Conservation (phyloP, 2,329 filamentous ascomycete species). For the Biscogniauxia marginata region DNA sequence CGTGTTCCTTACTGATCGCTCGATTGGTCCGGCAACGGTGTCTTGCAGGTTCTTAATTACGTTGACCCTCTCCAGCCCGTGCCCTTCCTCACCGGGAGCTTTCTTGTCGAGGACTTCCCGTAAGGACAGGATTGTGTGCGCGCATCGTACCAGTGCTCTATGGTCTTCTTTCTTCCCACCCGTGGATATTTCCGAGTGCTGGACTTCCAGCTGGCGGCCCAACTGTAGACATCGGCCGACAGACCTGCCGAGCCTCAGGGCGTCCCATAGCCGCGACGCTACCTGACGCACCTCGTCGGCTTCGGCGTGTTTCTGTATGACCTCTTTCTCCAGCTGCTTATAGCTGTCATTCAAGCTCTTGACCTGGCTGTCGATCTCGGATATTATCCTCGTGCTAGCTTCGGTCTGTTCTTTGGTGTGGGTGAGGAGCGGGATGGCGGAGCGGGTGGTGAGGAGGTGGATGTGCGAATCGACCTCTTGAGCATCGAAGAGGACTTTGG, state of each 20-base stretch:
- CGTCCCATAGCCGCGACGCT: constrained; percentile 76
- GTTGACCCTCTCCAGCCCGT: constrained; percentile 72
- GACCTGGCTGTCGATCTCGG: constrained; percentile 77
- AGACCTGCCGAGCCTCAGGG: constrained; percentile 71
- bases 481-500: constrained; percentile 90
- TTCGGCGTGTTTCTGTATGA: constrained; percentile 79
- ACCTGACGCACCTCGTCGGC: constrained; percentile 80
- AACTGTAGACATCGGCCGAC: constrained; percentile 78
- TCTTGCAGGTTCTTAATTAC: constrained; percentile 70
- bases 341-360: constrained; percentile 81
- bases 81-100: constrained; percentile 70
- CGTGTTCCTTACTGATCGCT: constrained; percentile 69
- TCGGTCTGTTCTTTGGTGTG: constrained; percentile 74
- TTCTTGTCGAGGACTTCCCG: constrained; percentile 68
- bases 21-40: constrained; percentile 67
- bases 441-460: constrained; percentile 81
- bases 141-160: constrained; percentile 75
- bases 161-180: constrained; percentile 65
- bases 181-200: constrained; percentile 67
- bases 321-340: constrained; percentile 79
- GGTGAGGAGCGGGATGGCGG: constrained; percentile 75
- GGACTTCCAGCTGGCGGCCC: constrained; percentile 82
- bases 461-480: constrained; percentile 98
- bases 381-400: constrained; percentile 69
- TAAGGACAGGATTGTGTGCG: constrained; percentile 74